Percentiles rank a stretch among this genome's conserved stretches.
These are phyloP conservation scores for Phlebiopsis gigantea DNA, from an alignment of 768 basidiomycete genomes.

Conservation along the genomic window DNA sequence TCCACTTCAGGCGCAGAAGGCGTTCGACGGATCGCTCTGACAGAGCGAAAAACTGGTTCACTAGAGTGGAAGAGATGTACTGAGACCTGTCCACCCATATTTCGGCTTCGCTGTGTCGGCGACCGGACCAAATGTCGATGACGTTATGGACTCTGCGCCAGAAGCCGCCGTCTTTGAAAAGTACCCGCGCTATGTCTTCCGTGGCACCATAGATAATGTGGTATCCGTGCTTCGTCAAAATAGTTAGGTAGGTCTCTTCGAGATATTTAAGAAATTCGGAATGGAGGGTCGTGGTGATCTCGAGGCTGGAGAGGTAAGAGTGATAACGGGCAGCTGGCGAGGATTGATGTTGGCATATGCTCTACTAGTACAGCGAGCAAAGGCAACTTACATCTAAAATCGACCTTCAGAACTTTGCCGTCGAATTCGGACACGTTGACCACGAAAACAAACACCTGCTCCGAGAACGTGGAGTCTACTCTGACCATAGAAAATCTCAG, in stretches of 20 bases:
- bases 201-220: neutral
- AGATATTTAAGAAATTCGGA: conserved; percentile 8
- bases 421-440: conserved; percentile 12
- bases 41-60: conserved; percentile 13
- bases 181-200: neutral
- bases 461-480: neutral
- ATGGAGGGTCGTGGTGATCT: too few relatives aligned
- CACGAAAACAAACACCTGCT: neutral
- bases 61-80: conserved; percentile 1
- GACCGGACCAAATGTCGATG: neutral
- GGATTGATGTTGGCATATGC: too few relatives aligned
- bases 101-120: neutral
- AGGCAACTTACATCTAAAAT: conserved; percentile 13
- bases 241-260: conserved; percentile 2
- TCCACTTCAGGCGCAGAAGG: conserved; percentile 11
- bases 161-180: neutral
- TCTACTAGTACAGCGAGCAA: too few relatives aligned
- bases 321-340: too few relatives aligned
- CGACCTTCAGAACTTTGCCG: conserved; percentile 10
- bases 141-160: neutral
- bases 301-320: too few relatives aligned
- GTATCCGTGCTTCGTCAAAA: neutral
- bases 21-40: conserved; percentile 14
- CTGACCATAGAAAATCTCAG: neutral
- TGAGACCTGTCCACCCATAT: neutral